These are phyloP conservation scores for Leptomonas seymouri DNA, from an alignment of 208 protist species.

Conservation along the genomic window DNA sequence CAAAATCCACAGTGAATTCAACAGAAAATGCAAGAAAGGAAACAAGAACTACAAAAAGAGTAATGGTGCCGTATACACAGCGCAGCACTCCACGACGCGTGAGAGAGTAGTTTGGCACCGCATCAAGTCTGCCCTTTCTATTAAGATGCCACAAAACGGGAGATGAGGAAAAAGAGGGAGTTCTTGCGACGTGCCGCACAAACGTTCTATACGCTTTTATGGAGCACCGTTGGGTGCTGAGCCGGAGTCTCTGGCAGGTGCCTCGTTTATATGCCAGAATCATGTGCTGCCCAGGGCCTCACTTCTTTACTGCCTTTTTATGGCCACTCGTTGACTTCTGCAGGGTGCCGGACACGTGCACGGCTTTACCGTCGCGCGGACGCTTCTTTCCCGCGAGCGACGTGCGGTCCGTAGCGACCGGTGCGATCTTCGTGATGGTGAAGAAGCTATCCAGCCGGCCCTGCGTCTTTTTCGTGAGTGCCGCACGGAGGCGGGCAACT, in stretches of 20 bases:
- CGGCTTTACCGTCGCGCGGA: conserved; percentile 37
- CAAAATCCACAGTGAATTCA: no score
- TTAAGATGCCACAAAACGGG: no score
- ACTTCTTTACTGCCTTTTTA: conserved; percentile 91
- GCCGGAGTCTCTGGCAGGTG: not conserved
- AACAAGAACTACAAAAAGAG: not conserved
- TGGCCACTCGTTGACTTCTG: conserved; percentile 58
- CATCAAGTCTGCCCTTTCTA: no score
- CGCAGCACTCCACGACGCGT: no score
- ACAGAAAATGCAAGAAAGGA: no score
- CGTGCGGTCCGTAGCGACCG: not conserved
- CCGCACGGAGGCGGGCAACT: conserved; percentile 75
- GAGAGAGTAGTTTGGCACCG: no score
- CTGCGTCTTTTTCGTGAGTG: conserved; percentile 81
- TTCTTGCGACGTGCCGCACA: no score
- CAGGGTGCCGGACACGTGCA: conserved; percentile 69
- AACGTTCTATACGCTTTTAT: no score
- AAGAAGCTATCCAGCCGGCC: conserved; percentile 92
- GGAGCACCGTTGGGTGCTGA: not conserved
- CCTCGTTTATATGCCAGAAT: not conserved
- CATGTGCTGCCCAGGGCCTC: not conserved
- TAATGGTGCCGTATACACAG: no score
- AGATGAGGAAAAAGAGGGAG: no score
- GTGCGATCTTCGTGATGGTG: conserved; percentile 43
- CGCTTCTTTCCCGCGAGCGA: conserved; percentile 52